These are phyloP conservation scores for Saccharomyces hybrid DNA, from an alignment of 1,139 yeast genomes.

Conservation along the genomic window DNA sequence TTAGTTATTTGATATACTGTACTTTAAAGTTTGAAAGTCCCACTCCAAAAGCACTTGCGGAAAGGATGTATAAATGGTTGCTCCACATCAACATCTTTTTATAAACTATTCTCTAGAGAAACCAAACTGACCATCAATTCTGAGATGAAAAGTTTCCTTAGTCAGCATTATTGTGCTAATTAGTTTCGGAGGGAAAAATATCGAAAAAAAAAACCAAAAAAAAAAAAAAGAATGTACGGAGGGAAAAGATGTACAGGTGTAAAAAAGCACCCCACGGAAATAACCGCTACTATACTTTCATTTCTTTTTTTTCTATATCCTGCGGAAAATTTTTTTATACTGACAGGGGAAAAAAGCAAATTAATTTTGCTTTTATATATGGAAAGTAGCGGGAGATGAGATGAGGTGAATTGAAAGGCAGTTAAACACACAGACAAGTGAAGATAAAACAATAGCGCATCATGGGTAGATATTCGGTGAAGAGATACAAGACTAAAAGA, in stretches of 20 bases:
- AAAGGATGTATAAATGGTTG: not conserved
- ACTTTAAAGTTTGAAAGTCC: not conserved
- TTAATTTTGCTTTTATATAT: not conserved
- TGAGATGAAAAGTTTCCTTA: not conserved
- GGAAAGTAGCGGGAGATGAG: conserved; percentile 1
- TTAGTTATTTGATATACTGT: not conserved
- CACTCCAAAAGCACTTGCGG: not conserved
- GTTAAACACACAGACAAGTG: not conserved
- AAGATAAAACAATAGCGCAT: conserved; percentile 8
- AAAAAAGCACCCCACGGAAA: not conserved
- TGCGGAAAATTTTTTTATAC: not conserved
- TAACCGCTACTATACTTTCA: too few relatives aligned
- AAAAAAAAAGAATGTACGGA: not conserved
- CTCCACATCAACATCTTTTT: not conserved
- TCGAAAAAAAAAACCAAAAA: not conserved
- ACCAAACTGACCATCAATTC: not conserved
- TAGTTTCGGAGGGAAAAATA: not conserved
- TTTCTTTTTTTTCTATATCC: not conserved
- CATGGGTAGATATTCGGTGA: conserved; percentile 85
- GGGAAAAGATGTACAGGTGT: not conserved
- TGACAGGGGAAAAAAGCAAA: not conserved
- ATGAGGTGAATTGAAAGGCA: not conserved
- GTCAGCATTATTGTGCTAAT: not conserved
- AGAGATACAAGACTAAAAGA: conserved; percentile 70
- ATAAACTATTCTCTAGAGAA: not conserved